Conservation (phyloP, 176 grass and related monocot species). For the Raddia guianensis region DNA sequence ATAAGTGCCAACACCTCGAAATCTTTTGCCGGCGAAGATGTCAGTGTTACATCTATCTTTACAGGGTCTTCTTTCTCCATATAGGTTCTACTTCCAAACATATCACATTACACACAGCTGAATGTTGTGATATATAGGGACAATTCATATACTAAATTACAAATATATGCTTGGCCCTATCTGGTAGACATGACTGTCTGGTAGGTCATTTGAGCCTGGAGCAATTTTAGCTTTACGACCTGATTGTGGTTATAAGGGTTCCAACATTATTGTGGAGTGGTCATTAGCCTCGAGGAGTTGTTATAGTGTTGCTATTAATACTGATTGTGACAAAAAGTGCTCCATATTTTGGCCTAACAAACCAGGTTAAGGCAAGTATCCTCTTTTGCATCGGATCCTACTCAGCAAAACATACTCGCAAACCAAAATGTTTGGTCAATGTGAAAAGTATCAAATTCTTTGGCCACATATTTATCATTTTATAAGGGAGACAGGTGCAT, state of each 20-base stretch:
- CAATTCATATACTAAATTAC: too few species aligned
- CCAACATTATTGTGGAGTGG: slow-evolving; percentile 30
- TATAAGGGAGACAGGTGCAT: background rate
- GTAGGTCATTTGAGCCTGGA: slow-evolving; percentile 22
- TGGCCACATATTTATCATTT: slow-evolving; percentile 10
- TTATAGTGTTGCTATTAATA: slow-evolving; percentile 31
- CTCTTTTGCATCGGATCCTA: slow-evolving; percentile 53
- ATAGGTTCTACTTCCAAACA: background rate
- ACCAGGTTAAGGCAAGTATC: slow-evolving; percentile 30
- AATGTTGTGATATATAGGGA: slow-evolving; percentile 10
- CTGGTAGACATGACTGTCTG: background rate
- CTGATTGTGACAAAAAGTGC: slow-evolving; percentile 25
- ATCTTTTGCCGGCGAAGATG: too few species aligned
- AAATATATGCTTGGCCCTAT: background rate
- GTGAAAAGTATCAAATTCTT: slow-evolving; percentile 3
- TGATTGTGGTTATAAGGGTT: slow-evolving; percentile 4
- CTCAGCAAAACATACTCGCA: slow-evolving; percentile 35
- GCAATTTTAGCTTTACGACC: slow-evolving; percentile 30
- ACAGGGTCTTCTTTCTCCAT: background rate
- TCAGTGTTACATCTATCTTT: background rate
- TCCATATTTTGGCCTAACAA: slow-evolving; percentile 46
- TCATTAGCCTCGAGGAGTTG: slow-evolving; percentile 13
- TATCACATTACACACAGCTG: background rate
- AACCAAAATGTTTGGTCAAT: slow-evolving; percentile 25
- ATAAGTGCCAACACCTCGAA: too few species aligned